Conservation (phyloP, 495 filamentous ascomycete genomes). For the Penicillium soppii region DNA sequence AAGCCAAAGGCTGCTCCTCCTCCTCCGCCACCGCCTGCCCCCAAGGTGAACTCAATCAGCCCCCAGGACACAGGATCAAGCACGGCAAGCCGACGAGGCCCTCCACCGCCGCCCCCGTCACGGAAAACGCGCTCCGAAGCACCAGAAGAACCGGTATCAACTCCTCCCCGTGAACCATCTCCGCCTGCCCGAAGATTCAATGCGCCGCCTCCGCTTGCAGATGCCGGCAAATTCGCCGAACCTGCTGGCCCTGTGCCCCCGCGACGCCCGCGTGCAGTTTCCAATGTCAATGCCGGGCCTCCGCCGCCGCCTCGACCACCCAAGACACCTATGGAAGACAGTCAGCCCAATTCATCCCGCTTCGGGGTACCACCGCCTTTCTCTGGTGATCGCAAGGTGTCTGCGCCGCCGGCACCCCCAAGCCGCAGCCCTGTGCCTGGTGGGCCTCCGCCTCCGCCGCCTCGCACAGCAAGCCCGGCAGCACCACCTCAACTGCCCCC, state of each 20-base stretch:
- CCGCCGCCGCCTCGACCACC: slow-evolving; percentile 85
- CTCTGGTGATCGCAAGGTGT: slow-evolving; percentile 60
- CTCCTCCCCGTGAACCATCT: slow-evolving; percentile 49
- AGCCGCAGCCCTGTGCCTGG: slow-evolving; percentile 56
- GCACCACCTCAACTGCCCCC: slow-evolving; percentile 68
- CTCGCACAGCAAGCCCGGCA: slow-evolving; percentile 57
- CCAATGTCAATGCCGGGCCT: slow-evolving; percentile 64
- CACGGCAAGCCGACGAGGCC: slow-evolving; percentile 61
- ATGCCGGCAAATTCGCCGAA: slow-evolving; percentile 78
- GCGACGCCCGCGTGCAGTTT: slow-evolving; percentile 55
- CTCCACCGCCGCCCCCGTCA: slow-evolving; percentile 83
- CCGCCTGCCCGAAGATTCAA: slow-evolving; percentile 58
- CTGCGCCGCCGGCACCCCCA: slow-evolving; percentile 73
- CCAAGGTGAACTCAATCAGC: slow-evolving; percentile 51
- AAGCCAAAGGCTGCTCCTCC: slow-evolving; percentile 55
- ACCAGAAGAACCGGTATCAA: slow-evolving; percentile 55
- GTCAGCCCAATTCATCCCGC: slow-evolving; percentile 40
- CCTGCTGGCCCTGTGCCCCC: slow-evolving; percentile 52
- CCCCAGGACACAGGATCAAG: slow-evolving; percentile 68
- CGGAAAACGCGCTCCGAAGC: slow-evolving; percentile 55
- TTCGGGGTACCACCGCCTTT: slow-evolving; percentile 86
- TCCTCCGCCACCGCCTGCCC: slow-evolving; percentile 54
- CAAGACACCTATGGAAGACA: slow-evolving; percentile 78
- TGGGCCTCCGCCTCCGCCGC: slow-evolving; percentile 65
- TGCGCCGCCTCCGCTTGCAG: slow-evolving; percentile 80